Percentiles rank a stretch among this genome's conserved stretches.
These are phyloP conservation scores for Leccinum solheimii DNA, from an alignment of 1,284 basidiomycete genomes.

Conservation along the genomic window DNA sequence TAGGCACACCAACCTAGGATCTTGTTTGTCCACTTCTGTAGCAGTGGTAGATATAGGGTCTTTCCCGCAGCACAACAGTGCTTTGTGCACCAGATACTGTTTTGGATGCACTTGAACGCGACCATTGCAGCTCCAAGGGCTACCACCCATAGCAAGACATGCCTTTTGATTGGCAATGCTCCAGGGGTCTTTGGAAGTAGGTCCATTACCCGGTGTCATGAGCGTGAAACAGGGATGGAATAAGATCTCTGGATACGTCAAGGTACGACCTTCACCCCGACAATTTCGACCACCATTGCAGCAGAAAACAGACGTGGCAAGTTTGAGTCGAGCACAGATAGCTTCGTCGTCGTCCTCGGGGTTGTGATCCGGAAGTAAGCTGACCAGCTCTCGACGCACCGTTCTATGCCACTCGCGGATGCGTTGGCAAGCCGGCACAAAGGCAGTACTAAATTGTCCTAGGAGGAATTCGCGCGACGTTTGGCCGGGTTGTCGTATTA, in stretches of 20 bases:
- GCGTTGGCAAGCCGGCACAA: slow-evolving; percentile 14
- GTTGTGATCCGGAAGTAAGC: slow-evolving; percentile 27
- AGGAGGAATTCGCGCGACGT: slow-evolving; percentile 12
- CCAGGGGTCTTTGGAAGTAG: slow-evolving; percentile 24
- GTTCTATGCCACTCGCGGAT: slow-evolving; percentile 29
- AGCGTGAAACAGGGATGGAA: slow-evolving; percentile 34
- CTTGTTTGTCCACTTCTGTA: slow-evolving; percentile 30
- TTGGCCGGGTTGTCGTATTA: slow-evolving; percentile 26
- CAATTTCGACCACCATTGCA: slow-evolving; percentile 24
- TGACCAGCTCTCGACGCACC: slow-evolving; percentile 30
- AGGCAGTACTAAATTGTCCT: slow-evolving; percentile 19
- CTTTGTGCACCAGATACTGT: slow-evolving; percentile 16
- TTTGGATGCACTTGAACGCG: slow-evolving; percentile 25
- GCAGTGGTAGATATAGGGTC: slow-evolving; percentile 29
- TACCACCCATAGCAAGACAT: slow-evolving; percentile 26
- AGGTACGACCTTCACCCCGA: slow-evolving; percentile 11
- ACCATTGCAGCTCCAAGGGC: slow-evolving; percentile 36
- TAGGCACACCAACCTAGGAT: slow-evolving; percentile 21
- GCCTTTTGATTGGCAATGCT: slow-evolving; percentile 27
- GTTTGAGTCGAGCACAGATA: slow-evolving; percentile 25
- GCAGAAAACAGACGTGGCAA: slow-evolving; percentile 33
- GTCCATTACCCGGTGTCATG: slow-evolving; percentile 5
- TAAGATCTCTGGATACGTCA: slow-evolving; percentile 32
- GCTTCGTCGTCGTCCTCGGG: slow-evolving; percentile 20
- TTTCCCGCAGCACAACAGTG: slow-evolving; percentile 24